Conservation (phyloP, 495 filamentous ascomycete species). For the Penicillium bialowiezense region DNA sequence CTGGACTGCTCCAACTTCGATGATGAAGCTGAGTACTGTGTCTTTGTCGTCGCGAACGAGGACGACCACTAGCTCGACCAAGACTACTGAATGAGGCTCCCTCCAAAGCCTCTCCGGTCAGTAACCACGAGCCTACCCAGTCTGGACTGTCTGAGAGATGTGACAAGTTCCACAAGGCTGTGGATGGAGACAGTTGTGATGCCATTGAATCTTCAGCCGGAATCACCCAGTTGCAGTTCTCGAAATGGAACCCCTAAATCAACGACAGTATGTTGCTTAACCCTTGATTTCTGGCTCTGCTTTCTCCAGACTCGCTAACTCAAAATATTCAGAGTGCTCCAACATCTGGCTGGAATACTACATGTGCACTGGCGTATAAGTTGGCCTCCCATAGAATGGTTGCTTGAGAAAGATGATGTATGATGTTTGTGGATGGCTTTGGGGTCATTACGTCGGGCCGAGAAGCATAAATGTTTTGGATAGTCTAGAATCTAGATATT, state of each 20-base stretch:
- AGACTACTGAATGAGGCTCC: slow-evolving; percentile 7
- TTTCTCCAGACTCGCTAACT: neutral
- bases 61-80: neutral
- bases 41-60: slow-evolving; percentile 9
- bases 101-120: slow-evolving; percentile 6
- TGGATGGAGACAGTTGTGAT: slow-evolving; percentile 25
- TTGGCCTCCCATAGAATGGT: too few relatives aligned
- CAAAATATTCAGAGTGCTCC: slow-evolving; percentile 6
- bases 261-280: neutral
- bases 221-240: slow-evolving; percentile 27
- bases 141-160: slow-evolving; percentile 34
- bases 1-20: slow-evolving; percentile 15
- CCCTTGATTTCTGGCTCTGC: too few relatives aligned
- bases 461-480: too few relatives aligned
- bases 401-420: too few relatives aligned
- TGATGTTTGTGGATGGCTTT: too few relatives aligned
- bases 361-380: neutral
- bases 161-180: slow-evolving; percentile 28
- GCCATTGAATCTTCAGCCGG: slow-evolving; percentile 20
- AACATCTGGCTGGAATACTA: slow-evolving; percentile 12
- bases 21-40: slow-evolving; percentile 13
- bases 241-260: slow-evolving; percentile 25
- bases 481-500: too few relatives aligned
- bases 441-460: too few relatives aligned
- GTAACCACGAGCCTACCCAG: slow-evolving; percentile 20